phyloP scores from a whole-genome alignment of 2,329 filamentous ascomycete genomes.

The Penicillium sumatraense region DNA sequence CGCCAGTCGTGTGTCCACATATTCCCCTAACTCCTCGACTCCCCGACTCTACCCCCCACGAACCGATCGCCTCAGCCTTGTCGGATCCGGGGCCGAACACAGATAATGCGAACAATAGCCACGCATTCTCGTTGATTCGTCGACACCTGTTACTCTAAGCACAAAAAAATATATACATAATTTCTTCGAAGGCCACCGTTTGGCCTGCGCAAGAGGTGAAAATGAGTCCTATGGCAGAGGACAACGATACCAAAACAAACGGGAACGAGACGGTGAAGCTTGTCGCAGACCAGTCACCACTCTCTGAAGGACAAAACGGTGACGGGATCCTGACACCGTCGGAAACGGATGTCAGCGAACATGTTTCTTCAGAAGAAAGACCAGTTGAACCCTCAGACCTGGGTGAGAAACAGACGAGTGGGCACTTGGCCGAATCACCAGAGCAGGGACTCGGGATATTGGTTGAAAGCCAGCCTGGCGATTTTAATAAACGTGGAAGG shows the following conservation, averaged over 20 bases:
- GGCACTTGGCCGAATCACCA: conserved; percentile 1
- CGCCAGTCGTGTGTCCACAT: not conserved
- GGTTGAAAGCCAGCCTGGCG: conserved; percentile 16
- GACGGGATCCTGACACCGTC: not conserved
- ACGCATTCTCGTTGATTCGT: not conserved
- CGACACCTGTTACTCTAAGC: not conserved
- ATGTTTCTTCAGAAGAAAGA: not conserved
- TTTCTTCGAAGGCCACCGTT: not conserved
- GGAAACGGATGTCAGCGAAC: conserved; percentile 2
- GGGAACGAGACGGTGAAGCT: conserved; percentile 6
- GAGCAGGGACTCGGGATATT: conserved; percentile 27
- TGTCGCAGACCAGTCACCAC: not conserved
- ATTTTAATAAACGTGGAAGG: conserved; percentile 17
- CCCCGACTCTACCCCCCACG: no score
- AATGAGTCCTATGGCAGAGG: conserved; percentile 12
- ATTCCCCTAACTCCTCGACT: not conserved
- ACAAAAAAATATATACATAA: not conserved
- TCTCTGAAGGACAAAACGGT: not conserved
- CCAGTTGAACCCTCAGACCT: not conserved
- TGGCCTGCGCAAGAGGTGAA: not conserved
- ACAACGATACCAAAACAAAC: conserved; percentile 4
- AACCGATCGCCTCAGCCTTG: conserved; percentile 4
- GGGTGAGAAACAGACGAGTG: conserved; percentile 5
- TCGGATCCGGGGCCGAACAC: not conserved
- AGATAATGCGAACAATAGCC: conserved; percentile 9